Conservation (phyloP, 805 yeast genomes). For the Yueomyces sp. region DNA sequence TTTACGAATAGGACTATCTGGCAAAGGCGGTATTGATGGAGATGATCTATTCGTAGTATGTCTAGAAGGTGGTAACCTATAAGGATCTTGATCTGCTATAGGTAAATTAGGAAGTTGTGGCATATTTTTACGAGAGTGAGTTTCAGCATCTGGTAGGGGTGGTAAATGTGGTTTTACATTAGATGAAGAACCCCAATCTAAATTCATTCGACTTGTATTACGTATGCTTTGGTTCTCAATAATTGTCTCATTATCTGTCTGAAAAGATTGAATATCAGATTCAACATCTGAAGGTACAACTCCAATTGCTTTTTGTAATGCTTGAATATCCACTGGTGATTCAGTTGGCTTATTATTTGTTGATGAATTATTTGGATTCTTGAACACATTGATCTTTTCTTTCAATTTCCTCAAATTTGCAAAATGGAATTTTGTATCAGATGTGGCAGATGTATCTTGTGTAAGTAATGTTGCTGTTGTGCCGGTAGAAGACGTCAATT, state of each 20-base stretch:
- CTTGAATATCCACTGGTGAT: slow-evolving; percentile 20
- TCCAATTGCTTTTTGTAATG: slow-evolving; percentile 26
- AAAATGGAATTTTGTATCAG: slow-evolving; percentile 23
- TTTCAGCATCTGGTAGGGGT: slow-evolving; percentile 4
- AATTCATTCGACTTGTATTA: not conserved
- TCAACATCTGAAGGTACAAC: slow-evolving; percentile 10
- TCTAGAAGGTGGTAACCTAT: not conserved
- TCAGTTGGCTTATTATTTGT: slow-evolving; percentile 4
- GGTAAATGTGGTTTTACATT: slow-evolving; percentile 13
- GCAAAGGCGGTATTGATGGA: slow-evolving; percentile 5
- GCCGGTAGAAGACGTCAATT: slow-evolving; percentile 14
- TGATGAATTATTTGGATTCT: slow-evolving; percentile 12
- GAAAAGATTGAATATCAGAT: slow-evolving; percentile 4
- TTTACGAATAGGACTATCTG: slow-evolving; percentile 3
- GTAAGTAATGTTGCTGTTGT: slow-evolving; percentile 13
- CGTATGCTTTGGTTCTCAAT: not conserved
- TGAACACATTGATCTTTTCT: slow-evolving; percentile 23
- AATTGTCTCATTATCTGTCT: not conserved
- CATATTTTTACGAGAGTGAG: not conserved
- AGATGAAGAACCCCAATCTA: not conserved
- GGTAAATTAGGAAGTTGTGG: not conserved
- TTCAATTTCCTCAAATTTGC: slow-evolving; percentile 23
- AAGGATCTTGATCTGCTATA: not conserved
- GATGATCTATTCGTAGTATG: not conserved
- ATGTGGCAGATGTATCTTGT: slow-evolving; percentile 15